Evolutionary conservation across 2,329 filamentous ascomycete species (phyloP), one percentile per base, ranked within the genome.

Genomic region (Arthroderma sp.): DNA sequence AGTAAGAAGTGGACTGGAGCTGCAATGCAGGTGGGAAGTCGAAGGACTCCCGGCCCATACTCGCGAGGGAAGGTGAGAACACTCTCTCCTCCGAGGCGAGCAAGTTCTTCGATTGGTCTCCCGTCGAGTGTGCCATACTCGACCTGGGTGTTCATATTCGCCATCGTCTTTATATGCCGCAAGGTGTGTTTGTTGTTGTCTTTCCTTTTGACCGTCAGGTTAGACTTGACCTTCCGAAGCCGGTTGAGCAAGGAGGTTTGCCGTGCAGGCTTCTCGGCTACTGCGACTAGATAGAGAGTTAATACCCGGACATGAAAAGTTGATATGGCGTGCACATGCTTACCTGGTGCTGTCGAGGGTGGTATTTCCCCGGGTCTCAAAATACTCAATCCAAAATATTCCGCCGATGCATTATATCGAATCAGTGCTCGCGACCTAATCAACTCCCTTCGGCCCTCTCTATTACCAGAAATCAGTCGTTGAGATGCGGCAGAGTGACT

Each of bases 1-100:
- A 66, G 62, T 56, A 77, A 58, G 60, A 71, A 74, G 19, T 63
- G 62, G 11, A 69, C 64, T n/a, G 68, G 70, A 28, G 72, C 71
- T 35, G 73, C 74, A 58, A 77, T 70, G 53, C 71, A 74, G n/a
- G 68, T 68, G 1, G 74, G 74, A 15, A 77, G 64, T 47, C 66
- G 66, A 54, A 75, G 63, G 3, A 67, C 64, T 11, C 64, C 65
- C n/a, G 73, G 72, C 3, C 68, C 68, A 62, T 73, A 70, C 13
- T 72, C 67, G 1, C 55, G 58, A 0, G 72, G 72, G 4, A 74
- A 63, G 5, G 63, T 65, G 19, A 77, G 61, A 57, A 69, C 66
- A 58, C 70, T 70, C 57, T 73, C 65, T 5, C 74, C 74, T 52
- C 74, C 74, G 23, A 77, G 66, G 11, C 71, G 71, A 49, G 71